Conservation (phyloP, 2,329 filamentous ascomycete genomes). For the Aspergillus chevalieri region DNA sequence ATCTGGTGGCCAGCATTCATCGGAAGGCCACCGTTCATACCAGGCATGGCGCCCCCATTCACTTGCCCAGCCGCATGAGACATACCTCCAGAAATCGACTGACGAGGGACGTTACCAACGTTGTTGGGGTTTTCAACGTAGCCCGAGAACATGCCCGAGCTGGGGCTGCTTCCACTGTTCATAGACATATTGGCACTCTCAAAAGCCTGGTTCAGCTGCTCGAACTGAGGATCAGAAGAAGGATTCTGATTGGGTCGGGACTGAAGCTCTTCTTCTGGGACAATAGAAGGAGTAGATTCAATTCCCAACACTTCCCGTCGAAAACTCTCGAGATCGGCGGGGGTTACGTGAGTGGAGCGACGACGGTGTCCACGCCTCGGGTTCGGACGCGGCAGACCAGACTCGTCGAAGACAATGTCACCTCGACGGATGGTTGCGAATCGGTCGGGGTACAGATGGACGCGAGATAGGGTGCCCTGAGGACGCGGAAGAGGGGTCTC, state of each 20-base stretch:
- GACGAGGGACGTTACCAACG: slow-evolving; percentile 28
- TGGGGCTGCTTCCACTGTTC: slow-evolving; percentile 24
- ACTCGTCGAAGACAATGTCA: slow-evolving; percentile 26
- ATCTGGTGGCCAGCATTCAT: slow-evolving; percentile 48
- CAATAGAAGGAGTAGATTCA: slow-evolving; percentile 15
- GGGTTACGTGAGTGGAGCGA: slow-evolving; percentile 37
- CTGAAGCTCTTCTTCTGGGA: slow-evolving; percentile 25
- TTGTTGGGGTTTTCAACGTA: slow-evolving; percentile 29
- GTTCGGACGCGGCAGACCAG: slow-evolving; percentile 20
- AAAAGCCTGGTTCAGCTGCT: slow-evolving; percentile 32
- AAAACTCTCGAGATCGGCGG: slow-evolving; percentile 33
- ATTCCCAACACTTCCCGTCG: slow-evolving; percentile 30
- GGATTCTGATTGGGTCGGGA: slow-evolving; percentile 16
- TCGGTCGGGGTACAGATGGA: slow-evolving; percentile 5
- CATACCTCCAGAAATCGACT: slow-evolving; percentile 28
- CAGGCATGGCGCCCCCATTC: slow-evolving; percentile 32
- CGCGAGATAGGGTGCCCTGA: background rate
- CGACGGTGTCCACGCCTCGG: slow-evolving; percentile 36
- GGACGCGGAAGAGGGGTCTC: background rate
- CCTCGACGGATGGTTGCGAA: background rate
- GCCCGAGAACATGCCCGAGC: slow-evolving; percentile 25
- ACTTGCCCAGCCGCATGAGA: slow-evolving; percentile 26
- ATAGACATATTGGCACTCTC: slow-evolving; percentile 28
- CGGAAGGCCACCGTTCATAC: slow-evolving; percentile 33
- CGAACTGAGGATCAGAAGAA: slow-evolving; percentile 23